Percentiles rank a stretch among this genome's conserved stretches.
These are phyloP conservation scores for Solanum dulcamara DNA, from an alignment of 257 asterid genomes.

Conservation along the genomic window DNA sequence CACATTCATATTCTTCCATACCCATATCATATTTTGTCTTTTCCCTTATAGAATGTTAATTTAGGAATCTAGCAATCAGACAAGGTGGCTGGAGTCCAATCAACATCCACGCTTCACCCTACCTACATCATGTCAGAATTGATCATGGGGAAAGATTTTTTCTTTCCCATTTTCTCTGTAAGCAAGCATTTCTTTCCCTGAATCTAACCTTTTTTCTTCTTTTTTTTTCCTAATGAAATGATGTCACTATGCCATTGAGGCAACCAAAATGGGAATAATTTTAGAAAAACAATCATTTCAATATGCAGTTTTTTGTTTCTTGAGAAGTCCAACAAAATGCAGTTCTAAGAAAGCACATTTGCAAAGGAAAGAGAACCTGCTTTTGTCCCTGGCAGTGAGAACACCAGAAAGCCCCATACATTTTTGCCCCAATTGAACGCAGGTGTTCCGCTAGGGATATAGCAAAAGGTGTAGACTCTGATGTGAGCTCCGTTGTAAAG, in stretches of 20 bases:
- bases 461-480: constrained; percentile 71
- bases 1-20: neutral
- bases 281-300: neutral
- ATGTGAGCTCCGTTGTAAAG: constrained; percentile 43
- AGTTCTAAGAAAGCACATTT: neutral
- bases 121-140: neutral
- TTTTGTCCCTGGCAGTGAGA: constrained; percentile 81
- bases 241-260: neutral
- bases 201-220: neutral
- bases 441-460: constrained; percentile 76
- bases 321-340: neutral
- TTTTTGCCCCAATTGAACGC: constrained; percentile 65
- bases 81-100: neutral
- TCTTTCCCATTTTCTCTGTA: neutral
- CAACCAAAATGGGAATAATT: neutral
- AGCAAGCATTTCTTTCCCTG: neutral
- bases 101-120: neutral
- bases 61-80: neutral
- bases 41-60: neutral
- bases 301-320: neutral
- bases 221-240: neutral
- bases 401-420: constrained; percentile 97
- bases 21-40: neutral
- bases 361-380: constrained; percentile 39
- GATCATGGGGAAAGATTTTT: neutral